Conservation (phyloP, 208 protist species). For the Trypanosoma rangeli region DNA sequence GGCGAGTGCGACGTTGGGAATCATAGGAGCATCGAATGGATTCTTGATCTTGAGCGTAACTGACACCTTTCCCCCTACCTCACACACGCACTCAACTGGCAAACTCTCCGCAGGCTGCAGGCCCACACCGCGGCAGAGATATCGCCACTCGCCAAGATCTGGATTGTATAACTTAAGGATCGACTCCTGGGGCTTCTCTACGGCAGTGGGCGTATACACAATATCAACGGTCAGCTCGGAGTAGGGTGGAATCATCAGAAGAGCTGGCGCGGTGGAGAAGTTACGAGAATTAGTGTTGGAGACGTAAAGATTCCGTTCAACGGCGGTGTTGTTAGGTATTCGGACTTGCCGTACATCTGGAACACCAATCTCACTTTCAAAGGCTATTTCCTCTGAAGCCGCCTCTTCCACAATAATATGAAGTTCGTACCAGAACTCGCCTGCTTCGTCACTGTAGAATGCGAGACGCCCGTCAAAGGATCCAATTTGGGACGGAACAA, state of each 20-base stretch:
- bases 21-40: slow-evolving; percentile 57
- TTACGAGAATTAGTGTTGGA: slow-evolving; percentile 62
- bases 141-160: slow-evolving; percentile 82
- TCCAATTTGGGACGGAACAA: slow-evolving; percentile 80
- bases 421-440: slow-evolving; percentile 96
- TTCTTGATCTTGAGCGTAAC: slow-evolving; percentile 73
- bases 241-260: slow-evolving; percentile 54
- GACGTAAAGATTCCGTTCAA: slow-evolving; percentile 54
- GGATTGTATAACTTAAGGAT: slow-evolving; percentile 61
- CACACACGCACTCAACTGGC: slow-evolving; percentile 45
- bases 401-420: slow-evolving; percentile 72
- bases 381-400: slow-evolving; percentile 62
- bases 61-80: slow-evolving; percentile 41
- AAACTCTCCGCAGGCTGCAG: slow-evolving; percentile 46
- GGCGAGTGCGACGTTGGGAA: slow-evolving; percentile 32
- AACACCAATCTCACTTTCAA: slow-evolving; percentile 76
- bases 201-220: slow-evolving; percentile 74
- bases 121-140: slow-evolving; percentile 69
- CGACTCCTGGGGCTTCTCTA: slow-evolving; percentile 54
- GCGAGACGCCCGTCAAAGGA: slow-evolving; percentile 67
- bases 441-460: slow-evolving; percentile 86
- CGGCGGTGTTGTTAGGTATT: slow-evolving; percentile 75
- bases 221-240: slow-evolving; percentile 58
- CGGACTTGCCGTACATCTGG: slow-evolving; percentile 46
- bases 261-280: slow-evolving; percentile 49